Base-by-base conservation (phyloP, 495 filamentous ascomycete species). In the Penicillium simplicissimum region DNA sequence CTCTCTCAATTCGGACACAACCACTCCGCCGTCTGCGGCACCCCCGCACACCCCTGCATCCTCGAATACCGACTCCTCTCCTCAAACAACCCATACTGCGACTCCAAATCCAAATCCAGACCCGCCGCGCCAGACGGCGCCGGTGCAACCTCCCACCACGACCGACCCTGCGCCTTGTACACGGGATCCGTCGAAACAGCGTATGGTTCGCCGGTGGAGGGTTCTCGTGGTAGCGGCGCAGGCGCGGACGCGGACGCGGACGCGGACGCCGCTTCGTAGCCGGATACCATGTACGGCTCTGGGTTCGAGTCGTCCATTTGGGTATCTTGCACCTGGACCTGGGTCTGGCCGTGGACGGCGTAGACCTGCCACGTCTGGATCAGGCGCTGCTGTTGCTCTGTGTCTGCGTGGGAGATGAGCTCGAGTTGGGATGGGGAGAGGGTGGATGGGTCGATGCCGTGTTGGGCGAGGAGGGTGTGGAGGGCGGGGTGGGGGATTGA, bases 241-340 rank as follows among this genome's bases (percentile, higher is more conserved):
- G 66, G 58, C 9, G 60, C 8, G 17, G 42, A 21, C 11, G 28
- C 17, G n/a, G 36, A 33, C 19, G 31, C 9, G 33, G 54, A 75
- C 38, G 71, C 74, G n/a, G 80, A 77, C 43, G 84, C 67, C 40
- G 78, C 74, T 55, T 85, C 84, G 68, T 91, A 91, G 14, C 89
- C 89, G 9, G 81, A 83, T 47, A 80, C 65, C 86, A 92, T 90
- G 67, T 92, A 92, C 13, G 88, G 88, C 69, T 92, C 89, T 3
- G 80, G 78, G 55, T 71, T 61, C 37, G 74, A 66, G 58, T 76
- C 74, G 59, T 78, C 67, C 74, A 88, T 84, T 43, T 81, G 80
- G n/a, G 82, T 71, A 21, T 83, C 71, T 55, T 77, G 73, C 0
- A 70, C 4, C 9, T 11, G 14, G 17, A 70, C 4, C 9, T 11